phyloP scores from a whole-genome alignment of 495 filamentous ascomycete species.

The Penicillium arizonense region DNA sequence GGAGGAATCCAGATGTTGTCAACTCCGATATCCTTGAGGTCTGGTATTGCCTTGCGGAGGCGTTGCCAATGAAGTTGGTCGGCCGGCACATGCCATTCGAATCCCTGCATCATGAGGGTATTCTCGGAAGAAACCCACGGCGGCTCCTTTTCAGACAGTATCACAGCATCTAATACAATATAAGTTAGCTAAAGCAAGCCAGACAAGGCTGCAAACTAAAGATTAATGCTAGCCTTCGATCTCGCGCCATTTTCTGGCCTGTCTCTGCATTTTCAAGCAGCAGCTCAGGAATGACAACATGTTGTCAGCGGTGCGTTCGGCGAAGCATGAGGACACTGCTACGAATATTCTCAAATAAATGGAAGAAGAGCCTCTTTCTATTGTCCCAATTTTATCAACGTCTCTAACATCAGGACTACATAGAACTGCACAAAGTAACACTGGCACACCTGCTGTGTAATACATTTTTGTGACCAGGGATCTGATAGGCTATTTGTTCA shows the following conservation, averaged over 20 bases:
- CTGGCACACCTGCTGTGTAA: conserved; percentile 20
- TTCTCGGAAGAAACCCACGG: conserved; percentile 44
- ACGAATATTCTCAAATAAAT: not conserved
- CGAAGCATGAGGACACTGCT: not conserved
- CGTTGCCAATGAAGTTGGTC: conserved; percentile 65
- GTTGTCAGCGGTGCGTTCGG: not conserved
- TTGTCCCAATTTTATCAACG: not conserved
- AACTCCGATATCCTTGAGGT: conserved; percentile 59
- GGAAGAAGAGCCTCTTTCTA: not conserved
- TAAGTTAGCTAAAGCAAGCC: not conserved
- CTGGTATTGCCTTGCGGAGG: conserved; percentile 51
- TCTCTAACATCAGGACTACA: conserved; percentile 2
- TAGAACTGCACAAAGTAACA: conserved; percentile 13
- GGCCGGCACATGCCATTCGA: conserved; percentile 72
- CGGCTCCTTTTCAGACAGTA: conserved; percentile 22
- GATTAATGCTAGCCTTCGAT: conserved; percentile 3
- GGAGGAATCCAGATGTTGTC: conserved; percentile 72
- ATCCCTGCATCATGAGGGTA: conserved; percentile 65
- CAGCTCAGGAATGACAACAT: conserved; percentile 17
- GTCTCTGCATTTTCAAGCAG: conserved; percentile 10
- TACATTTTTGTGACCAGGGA: conserved; percentile 1
- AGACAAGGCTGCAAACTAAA: not conserved
- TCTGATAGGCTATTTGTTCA: not conserved
- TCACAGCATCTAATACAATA: conserved; percentile 17
- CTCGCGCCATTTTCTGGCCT: conserved; percentile 11